Conservation (phyloP, 2,329 filamentous ascomycete species). For the Zalaria sp. region DNA sequence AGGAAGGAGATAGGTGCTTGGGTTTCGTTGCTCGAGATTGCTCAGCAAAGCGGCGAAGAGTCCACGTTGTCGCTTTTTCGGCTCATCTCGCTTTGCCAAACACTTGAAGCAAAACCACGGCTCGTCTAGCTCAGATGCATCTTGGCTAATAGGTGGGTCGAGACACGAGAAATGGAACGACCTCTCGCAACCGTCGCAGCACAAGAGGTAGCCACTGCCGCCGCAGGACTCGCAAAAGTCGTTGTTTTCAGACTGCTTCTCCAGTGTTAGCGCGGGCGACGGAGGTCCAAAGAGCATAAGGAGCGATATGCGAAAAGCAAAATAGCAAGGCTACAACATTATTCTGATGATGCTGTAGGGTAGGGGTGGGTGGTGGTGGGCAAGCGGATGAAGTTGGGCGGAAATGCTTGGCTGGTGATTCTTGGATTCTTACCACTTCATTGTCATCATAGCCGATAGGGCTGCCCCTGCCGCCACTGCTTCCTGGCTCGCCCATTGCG, state of each 20-base stretch:
- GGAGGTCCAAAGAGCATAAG: slow-evolving; percentile 4
- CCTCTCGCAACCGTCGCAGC: slow-evolving; percentile 82
- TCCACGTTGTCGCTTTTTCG: slow-evolving; percentile 30
- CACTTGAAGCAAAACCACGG: slow-evolving; percentile 75
- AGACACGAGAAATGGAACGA: slow-evolving; percentile 86
- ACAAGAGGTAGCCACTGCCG: slow-evolving; percentile 71
- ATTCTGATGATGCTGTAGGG: neutral
- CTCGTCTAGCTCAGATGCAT: slow-evolving; percentile 42
- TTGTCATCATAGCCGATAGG: slow-evolving; percentile 46
- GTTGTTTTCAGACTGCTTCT: slow-evolving; percentile 51
- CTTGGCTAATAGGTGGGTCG: slow-evolving; percentile 53
- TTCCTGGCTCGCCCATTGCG: slow-evolving; percentile 49
- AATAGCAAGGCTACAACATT: too few species aligned
- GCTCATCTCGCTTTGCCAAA: slow-evolving; percentile 26
- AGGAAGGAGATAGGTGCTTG: slow-evolving; percentile 42
- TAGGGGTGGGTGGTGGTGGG: slow-evolving; percentile 26
- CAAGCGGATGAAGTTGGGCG: slow-evolving; percentile 15
- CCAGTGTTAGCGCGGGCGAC: slow-evolving; percentile 24
- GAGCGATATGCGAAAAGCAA: slow-evolving; percentile 6
- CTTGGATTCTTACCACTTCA: slow-evolving; percentile 41
- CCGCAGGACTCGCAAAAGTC: slow-evolving; percentile 82
- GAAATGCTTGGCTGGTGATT: slow-evolving; percentile 11
- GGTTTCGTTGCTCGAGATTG: slow-evolving; percentile 21
- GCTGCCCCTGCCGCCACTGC: slow-evolving; percentile 49
- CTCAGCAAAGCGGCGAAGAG: slow-evolving; percentile 51